These are phyloP conservation scores for Gynandropsis gynandra DNA, from an alignment of 345 rosid species.

Conservation along the genomic window DNA sequence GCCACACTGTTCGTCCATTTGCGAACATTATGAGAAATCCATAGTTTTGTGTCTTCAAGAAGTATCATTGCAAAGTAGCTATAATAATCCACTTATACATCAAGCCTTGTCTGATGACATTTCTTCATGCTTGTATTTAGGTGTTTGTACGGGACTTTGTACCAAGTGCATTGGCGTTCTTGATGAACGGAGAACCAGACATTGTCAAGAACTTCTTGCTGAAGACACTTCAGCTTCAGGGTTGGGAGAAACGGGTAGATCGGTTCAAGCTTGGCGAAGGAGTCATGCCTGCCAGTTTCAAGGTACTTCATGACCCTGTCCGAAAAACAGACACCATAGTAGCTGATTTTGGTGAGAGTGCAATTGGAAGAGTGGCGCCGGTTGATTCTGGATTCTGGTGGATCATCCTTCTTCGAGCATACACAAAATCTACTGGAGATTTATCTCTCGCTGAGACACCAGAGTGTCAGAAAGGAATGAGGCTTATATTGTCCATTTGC, in stretches of 20 bases:
- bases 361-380: conserved; percentile 89
- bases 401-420: conserved; percentile 87
- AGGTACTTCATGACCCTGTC: conserved; percentile 72
- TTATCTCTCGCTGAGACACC: conserved; percentile 59
- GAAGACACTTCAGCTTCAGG: conserved; percentile 75
- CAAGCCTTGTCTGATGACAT: background rate
- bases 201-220: conserved; percentile 69
- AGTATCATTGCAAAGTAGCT: no score
- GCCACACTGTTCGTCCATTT: no score
- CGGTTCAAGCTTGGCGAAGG: conserved; percentile 82
- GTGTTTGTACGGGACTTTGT: conserved; percentile 85
- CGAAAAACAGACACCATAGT: conserved; percentile 54
- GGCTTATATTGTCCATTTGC: conserved; percentile 60
- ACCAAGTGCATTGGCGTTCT: conserved; percentile 82
- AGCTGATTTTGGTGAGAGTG: conserved; percentile 88
- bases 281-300: conserved; percentile 90
- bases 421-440: conserved; percentile 83
- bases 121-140: conserved; percentile 24
- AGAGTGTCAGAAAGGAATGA: conserved; percentile 82
- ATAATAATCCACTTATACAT: no score
- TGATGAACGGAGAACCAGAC: conserved; percentile 86
- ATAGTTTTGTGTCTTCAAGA: background rate
- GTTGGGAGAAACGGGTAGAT: conserved; percentile 71
- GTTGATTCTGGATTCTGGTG: conserved; percentile 95
- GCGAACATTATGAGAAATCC: no score